Evolutionary conservation across 2,329 filamentous ascomycete species (phyloP).

Genomic region (Cladosporium halotolerans): DNA sequence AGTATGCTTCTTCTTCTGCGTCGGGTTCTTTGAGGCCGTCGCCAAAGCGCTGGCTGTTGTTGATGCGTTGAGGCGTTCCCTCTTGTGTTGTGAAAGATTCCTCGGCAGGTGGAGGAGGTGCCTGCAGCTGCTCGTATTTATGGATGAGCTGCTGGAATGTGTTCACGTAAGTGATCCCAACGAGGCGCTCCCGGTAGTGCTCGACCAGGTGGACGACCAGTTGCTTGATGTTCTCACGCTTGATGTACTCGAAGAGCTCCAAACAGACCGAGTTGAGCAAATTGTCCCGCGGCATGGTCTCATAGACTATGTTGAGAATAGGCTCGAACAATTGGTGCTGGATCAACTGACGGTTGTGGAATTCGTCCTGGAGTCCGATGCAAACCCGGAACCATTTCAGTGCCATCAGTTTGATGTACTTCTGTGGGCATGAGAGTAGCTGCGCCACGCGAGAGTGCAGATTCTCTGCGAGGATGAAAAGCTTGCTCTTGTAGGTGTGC

Average conservation of each 20-base stretch:
- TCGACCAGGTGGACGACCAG: constrained; percentile 79
- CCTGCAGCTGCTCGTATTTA: constrained; percentile 68
- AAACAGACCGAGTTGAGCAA: constrained; percentile 88
- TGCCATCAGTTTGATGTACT: constrained; percentile 84
- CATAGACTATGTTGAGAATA: constrained; percentile 74
- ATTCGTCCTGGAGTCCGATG: constrained; percentile 79
- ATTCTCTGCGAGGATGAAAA: constrained; percentile 75
- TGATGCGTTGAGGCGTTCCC: constrained; percentile 39
- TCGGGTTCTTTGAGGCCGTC: constrained; percentile 72
- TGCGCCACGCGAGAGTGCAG: constrained; percentile 74
- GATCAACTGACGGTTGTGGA: constrained; percentile 79
- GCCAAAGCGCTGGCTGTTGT: constrained; percentile 54
- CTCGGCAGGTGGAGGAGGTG: constrained; percentile 42
- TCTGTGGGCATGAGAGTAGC: constrained; percentile 75
- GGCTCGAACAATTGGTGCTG: constrained; percentile 76
- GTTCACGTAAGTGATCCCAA: constrained; percentile 72
- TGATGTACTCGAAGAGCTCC: constrained; percentile 89
- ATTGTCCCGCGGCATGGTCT: constrained; percentile 87
- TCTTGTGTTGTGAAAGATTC: constrained; percentile 67
- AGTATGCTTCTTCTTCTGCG: constrained; percentile 84
- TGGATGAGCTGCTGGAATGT: constrained; percentile 72
- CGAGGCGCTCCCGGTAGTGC: constrained; percentile 71
- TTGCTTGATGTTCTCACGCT: constrained; percentile 68
- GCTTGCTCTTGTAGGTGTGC: constrained; percentile 79
- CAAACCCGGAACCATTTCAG: constrained; percentile 91